Evolutionary conservation across 805 yeast genomes (phyloP).

Genomic region (Monosporozyma unispora): DNA sequence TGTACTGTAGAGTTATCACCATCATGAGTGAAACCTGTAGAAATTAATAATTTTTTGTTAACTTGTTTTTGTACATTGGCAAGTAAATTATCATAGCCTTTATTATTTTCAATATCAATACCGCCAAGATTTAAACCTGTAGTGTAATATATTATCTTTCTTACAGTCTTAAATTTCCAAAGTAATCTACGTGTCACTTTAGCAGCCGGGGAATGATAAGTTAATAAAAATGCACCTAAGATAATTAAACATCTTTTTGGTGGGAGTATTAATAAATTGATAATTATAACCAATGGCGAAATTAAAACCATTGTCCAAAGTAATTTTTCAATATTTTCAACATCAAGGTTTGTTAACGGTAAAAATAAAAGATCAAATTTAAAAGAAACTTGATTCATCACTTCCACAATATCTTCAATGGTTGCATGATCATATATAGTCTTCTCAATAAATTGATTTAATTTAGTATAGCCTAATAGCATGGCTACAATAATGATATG

Average conservation of each 20-base stretch:
- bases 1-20: not conserved
- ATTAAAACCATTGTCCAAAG: constrained; percentile 76
- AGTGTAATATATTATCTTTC: constrained; percentile 66
- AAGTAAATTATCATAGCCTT: constrained; percentile 24
- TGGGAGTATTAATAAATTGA: constrained; percentile 57
- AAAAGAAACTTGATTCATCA: constrained; percentile 63
- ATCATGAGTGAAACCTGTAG: constrained; percentile 25
- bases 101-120: constrained; percentile 34
- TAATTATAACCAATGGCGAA: constrained; percentile 73
- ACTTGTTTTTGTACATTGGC: constrained; percentile 37
- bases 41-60: constrained; percentile 29
- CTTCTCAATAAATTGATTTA: constrained; percentile 48
- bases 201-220: constrained; percentile 83
- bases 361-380: constrained; percentile 68
- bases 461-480: constrained; percentile 49
- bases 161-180: constrained; percentile 70
- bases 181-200: constrained; percentile 72
- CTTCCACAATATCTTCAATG: constrained; percentile 74
- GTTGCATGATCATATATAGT: constrained; percentile 53
- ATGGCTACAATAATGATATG: constrained; percentile 58
- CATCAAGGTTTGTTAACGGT: constrained; percentile 75
- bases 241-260: constrained; percentile 60
- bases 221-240: constrained; percentile 51
- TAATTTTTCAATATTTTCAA: constrained; percentile 70
- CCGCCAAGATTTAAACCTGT: constrained; percentile 79